Evolutionary conservation across 768 basidiomycete species (phyloP), one percentile per base, ranked within the genome.

Genomic region (Mycena maculata): DNA sequence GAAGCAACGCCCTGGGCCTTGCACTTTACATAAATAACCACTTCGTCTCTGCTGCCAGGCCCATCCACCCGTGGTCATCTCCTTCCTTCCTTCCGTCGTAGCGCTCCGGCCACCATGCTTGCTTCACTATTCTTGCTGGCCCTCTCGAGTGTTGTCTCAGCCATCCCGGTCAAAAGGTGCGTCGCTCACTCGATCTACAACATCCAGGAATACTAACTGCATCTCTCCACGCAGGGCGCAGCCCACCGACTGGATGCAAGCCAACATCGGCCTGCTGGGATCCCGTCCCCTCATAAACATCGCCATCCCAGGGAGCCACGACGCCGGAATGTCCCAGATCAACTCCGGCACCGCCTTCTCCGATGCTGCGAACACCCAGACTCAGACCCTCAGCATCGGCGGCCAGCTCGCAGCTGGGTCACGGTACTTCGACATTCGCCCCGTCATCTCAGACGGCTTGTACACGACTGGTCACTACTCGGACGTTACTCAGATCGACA

Each of bases 401-500:
- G 27, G 25, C 18, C 60, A 61, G 60, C 60, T 60, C 49, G 13
- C 27, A 4, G 60, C 60, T 13, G 60, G 60, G 13, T 61, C 60
- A 22, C 49, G 60, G 13, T 61, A 61, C 49, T 61, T 61, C 30
- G 60, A 61, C 49, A 61, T 61, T 13, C 49, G 60, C 5, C 60
- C 60, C 20, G 60, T 61, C 49, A 61, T 61, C 38, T 12, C 60
- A 11, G 60, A 50, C 60, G 60, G 60, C 6, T 3, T 13, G 2
- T 61, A 61, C 28, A 41, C 60, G 38, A 61, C 60, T 13, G 60
- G 60, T 2, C 60, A 61, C 49, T 61, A 61, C 28, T 61, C 60
- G 18, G 60, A 61, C 28, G 28, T 61, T n/a, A 23, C 49, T 22
- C 36, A 13, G n/a, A 61, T 61, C n/a, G 38, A 52, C 27, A 61